Conservation (phyloP, 352 stramenopile species). For the Phytophthora niederhauseri region DNA sequence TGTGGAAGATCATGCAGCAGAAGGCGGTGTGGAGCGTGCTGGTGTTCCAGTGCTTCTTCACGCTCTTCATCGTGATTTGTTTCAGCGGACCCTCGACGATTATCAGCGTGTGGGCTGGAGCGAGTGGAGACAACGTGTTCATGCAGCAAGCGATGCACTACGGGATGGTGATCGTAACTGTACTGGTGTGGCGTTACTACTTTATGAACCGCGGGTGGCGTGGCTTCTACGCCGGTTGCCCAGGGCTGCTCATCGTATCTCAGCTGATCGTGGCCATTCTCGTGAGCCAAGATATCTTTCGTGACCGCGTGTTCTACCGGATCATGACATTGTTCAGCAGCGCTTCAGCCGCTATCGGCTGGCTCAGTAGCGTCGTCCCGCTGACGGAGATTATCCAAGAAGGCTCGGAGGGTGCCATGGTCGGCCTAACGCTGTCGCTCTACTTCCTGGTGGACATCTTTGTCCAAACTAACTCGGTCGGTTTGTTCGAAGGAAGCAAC, state of each 20-base stretch:
- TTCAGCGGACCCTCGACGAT: conserved; percentile 37
- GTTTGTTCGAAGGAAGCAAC: conserved; percentile 43
- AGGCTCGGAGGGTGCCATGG: conserved; percentile 54
- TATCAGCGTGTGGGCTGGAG: conserved; percentile 37
- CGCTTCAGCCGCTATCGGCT: conserved; percentile 24
- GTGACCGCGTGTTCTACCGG: conserved; percentile 40
- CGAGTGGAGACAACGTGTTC: conserved; percentile 31
- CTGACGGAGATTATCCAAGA: conserved; percentile 61
- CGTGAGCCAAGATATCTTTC: conserved; percentile 36
- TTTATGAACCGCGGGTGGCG: conserved; percentile 39
- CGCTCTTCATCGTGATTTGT: conserved; percentile 42
- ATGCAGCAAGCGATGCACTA: conserved; percentile 32
- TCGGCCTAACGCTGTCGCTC: conserved; percentile 50
- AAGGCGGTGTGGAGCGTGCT: conserved; percentile 57
- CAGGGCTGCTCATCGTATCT: conserved; percentile 36
- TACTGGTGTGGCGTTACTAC: conserved; percentile 39
- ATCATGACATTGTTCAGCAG: conserved; percentile 29
- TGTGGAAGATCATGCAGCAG: conserved; percentile 62
- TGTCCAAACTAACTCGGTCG: conserved; percentile 40
- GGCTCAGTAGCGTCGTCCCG: conserved; percentile 42
- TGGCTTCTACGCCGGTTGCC: conserved; percentile 35
- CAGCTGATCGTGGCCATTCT: conserved; percentile 31
- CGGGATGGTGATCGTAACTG: background rate
- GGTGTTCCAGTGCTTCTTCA: conserved; percentile 49
- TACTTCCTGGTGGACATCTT: conserved; percentile 47